Evolutionary conservation across 257 asterid genomes (phyloP), one percentile per base, ranked within the genome.

Genomic region (Galeopsis tetrahit): DNA sequence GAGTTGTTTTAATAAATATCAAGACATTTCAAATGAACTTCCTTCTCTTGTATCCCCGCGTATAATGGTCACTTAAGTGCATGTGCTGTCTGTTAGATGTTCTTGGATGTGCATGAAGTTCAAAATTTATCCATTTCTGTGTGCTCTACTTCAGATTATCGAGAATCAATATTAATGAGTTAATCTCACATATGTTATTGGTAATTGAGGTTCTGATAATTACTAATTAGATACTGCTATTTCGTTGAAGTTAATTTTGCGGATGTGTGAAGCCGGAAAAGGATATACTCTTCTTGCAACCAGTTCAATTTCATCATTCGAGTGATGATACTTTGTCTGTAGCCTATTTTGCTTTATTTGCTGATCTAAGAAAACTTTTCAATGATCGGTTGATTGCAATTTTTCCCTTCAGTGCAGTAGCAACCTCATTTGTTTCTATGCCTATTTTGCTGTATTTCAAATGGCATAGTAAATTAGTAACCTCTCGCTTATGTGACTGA

Each of bases 11-110:
- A 59, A 4, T 73, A 56, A 57, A 56, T 31, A 57, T 3, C 57
- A 31, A 36, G 35, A 28, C 52, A 51, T 28, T 13, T 2, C 62
- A 34, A 74, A 38, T 10, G 10, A 55, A 64, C 66, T 40, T 39
- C 32, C 7, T 49, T 28, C 31, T 68, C 60, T 36, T 34, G 31
- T 59, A 35, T 67, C 32, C 42, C 31, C 39, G 44, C 1, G 8
- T 48, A 48, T 31, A 73, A 53, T 55, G 33, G 51, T 56, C 49
- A 7, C 7, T 21, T 39, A 73, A 43, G 52, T 71, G 63, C 69
- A 51, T 52, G 36, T 63, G 33, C 34, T 52, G 17, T 38, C 65
- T 52, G 71, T 40, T 34, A 17, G n/a, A 74, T 17, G 52, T 44
- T 36, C 52, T 32, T 74, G 49, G 61, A 73, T 10, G 60, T 59